Evolutionary conservation across 1,284 basidiomycete species (phyloP).

Genomic region (Peniophora sp.): DNA sequence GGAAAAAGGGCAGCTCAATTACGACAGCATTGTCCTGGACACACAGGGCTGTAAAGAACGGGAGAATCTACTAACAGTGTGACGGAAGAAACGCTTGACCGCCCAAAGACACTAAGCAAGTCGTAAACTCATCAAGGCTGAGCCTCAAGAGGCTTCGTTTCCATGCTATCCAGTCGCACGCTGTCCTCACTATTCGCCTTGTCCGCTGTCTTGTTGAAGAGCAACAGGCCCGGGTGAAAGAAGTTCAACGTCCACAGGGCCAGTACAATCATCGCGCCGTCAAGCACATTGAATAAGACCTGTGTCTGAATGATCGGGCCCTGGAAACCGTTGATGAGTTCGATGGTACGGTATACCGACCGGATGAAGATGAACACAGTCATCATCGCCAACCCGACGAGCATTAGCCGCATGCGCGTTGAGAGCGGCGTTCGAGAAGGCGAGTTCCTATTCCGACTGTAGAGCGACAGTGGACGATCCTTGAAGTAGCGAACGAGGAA

Average conservation of each 20-base stretch:
- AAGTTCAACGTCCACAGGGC: slow-evolving; percentile 50
- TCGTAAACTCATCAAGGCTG: too few relatives aligned
- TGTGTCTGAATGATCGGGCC: slow-evolving; percentile 47
- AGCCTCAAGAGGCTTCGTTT: too few relatives aligned
- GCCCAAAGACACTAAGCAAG: too few relatives aligned
- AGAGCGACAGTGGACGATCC: slow-evolving; percentile 24
- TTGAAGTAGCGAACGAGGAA: slow-evolving; percentile 35
- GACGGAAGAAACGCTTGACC: too few relatives aligned
- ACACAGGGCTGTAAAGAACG: too few relatives aligned
- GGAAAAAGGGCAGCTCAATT: too few relatives aligned
- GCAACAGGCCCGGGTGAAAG: slow-evolving; percentile 42
- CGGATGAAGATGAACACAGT: slow-evolving; percentile 32
- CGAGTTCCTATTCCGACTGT: slow-evolving; percentile 3
- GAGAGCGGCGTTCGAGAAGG: slow-evolving; percentile 13
- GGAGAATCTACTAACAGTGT: too few relatives aligned
- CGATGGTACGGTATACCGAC: slow-evolving; percentile 36
- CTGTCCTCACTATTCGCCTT: too few relatives aligned
- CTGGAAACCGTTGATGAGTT: slow-evolving; percentile 46
- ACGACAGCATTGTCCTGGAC: too few relatives aligned
- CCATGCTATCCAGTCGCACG: too few relatives aligned
- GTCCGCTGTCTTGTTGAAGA: slow-evolving; percentile 10
- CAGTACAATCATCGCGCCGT: slow-evolving; percentile 51
- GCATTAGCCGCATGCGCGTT: slow-evolving; percentile 24
- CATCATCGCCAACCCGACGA: slow-evolving; percentile 28
- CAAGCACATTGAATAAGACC: slow-evolving; percentile 51